Evolutionary conservation across 2,329 filamentous ascomycete species (phyloP).

Genomic region (Dendryphion nanum): DNA sequence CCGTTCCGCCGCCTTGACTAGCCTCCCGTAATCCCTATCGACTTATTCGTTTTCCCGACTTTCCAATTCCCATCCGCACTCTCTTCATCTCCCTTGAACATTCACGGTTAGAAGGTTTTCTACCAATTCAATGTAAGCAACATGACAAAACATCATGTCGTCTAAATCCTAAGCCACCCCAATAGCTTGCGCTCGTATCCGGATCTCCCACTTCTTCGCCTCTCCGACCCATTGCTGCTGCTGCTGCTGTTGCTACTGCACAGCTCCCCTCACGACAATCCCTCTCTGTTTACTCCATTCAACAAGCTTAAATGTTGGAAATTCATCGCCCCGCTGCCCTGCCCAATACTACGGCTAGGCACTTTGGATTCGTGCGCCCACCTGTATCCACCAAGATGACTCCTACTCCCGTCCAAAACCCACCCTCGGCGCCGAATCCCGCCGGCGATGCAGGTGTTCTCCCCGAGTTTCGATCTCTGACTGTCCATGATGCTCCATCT

Average conservation of each 20-base stretch:
- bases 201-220: not conserved
- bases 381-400: not conserved
- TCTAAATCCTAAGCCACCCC: not conserved
- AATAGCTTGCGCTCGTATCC: not conserved
- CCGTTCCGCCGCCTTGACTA: not conserved
- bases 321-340: not conserved
- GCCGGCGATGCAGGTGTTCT: constrained; percentile 41
- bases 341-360: not conserved
- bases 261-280: not conserved
- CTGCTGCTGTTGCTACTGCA: not conserved
- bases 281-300: not conserved
- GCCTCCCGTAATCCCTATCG: not conserved
- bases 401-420: constrained; percentile 12
- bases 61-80: not conserved
- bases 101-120: too few species aligned
- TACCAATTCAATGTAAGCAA: not conserved
- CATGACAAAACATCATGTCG: not conserved
- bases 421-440: constrained; percentile 41
- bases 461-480: constrained; percentile 33
- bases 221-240: not conserved
- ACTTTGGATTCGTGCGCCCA: not conserved
- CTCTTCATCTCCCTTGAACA: not conserved
- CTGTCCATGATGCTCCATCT: constrained; percentile 36
- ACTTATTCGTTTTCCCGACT: not conserved
- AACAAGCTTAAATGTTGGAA: constrained; percentile 1